phyloP scores from a whole-genome alignment of 805 yeast genomes.

The Tetrapisispora phaffii region DNA sequence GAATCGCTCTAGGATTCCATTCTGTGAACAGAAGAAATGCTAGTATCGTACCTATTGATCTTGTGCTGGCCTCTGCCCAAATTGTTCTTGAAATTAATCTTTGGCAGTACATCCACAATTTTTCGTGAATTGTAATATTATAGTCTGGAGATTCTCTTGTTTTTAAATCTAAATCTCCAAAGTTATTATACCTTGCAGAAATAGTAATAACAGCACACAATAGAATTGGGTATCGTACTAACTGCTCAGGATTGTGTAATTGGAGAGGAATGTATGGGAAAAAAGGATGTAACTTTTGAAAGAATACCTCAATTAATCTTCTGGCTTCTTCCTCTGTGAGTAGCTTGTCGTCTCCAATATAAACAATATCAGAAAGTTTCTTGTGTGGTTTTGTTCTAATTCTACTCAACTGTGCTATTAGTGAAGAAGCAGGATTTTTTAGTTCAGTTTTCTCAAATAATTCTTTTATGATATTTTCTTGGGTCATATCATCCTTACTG shows the following conservation, averaged over 20 bases:
- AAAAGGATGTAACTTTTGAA: conserved; percentile 75
- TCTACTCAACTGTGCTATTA: conserved; percentile 26
- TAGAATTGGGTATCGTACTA: conserved; percentile 73
- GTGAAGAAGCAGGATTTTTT: conserved; percentile 7
- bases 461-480: conserved; percentile 19
- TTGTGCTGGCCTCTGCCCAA: conserved; percentile 88
- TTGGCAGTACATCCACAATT: conserved; percentile 79
- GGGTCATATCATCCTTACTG: background rate
- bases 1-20: conserved; percentile 94
- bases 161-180: conserved; percentile 30
- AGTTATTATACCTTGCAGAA: conserved; percentile 64
- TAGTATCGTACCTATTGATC: conserved; percentile 77
- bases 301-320: conserved; percentile 49
- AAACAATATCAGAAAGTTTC: conserved; percentile 49
- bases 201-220: conserved; percentile 74
- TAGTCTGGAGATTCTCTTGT: conserved; percentile 29
- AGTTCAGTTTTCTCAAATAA: conserved; percentile 8
- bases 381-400: conserved; percentile 30
- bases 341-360: conserved; percentile 43
- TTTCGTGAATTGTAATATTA: conserved; percentile 61
- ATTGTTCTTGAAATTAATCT: conserved; percentile 72
- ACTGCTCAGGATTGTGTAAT: conserved; percentile 50
- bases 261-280: conserved; percentile 80
- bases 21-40: conserved; percentile 82
- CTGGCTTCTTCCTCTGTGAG: conserved; percentile 56